Evolutionary conservation across 495 filamentous ascomycete genomes (phyloP), one percentile per base, ranked within the genome.

Genomic region (Hypoxylon cercidicola): DNA sequence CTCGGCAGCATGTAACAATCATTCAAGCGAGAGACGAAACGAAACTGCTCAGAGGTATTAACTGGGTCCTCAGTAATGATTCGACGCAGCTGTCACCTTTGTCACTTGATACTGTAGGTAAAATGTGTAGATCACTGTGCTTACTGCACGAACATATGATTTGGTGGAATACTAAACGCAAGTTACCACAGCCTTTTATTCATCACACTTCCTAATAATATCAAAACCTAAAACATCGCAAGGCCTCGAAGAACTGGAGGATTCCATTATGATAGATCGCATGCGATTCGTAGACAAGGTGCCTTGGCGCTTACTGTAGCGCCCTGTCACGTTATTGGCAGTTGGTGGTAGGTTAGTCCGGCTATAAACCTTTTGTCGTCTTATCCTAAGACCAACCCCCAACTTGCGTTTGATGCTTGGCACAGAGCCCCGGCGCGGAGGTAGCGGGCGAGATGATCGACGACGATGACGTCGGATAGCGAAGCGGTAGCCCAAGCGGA

Each of bases 371-470:
- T 9, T 35, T 55, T 55, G 19, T 50, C 60, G 32, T 62, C 60
- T 44, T 49, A 51, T 62, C 60, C 41, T 50, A 18, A 20, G 18
- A 18, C 40, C 19, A 41, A 48, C 21, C 45, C 51, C 47, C 35
- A 34, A 34, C 20, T 28, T 13, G 39, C 25, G 48, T 57, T 39
- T 32, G 8, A 48, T 41, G 51, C 61, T 64, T 59, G 58, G 53
- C 57, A 35, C 47, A n/a, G 32, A 48, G 57, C 46, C 23, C 57
- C 57, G 52, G 34, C 16, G 1, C 41, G 41, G 43, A 45, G 60
- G 51, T 63, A 50, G 44, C 60, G 55, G 50, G 49, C 44, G 19
- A 46, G 37, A 54, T 54, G 65, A 63, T 68, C 60, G 48, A 44
- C 65, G 32, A 12, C 30, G 18, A 61, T 47, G 48, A 64, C 61